These are phyloP conservation scores for Mucor plumbeus DNA, from an alignment of 371 early-diverging fungal genomes.

Conservation along the genomic window DNA sequence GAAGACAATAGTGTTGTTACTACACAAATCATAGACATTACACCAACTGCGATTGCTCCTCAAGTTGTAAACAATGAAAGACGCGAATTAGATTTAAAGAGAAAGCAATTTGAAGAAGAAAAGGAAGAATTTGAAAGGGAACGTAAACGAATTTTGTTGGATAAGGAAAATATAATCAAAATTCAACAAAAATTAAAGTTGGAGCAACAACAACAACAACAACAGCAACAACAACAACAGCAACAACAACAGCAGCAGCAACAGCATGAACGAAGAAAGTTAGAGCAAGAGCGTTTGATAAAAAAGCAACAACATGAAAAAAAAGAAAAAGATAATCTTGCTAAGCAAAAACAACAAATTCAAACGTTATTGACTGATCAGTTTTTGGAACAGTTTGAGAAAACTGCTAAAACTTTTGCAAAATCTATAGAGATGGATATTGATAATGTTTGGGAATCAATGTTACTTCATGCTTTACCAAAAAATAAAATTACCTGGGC, in stretches of 20 bases:
- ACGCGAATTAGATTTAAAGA: neutral
- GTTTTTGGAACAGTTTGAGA: slow-evolving; percentile 11
- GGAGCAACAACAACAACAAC: neutral
- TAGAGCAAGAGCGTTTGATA: neutral
- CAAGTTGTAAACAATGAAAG: neutral
- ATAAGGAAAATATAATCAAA: neutral
- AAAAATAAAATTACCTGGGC: slow-evolving; percentile 1
- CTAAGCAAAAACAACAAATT: neutral
- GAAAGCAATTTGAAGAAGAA: neutral
- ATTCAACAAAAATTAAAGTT: neutral
- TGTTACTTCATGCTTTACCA: slow-evolving; percentile 13
- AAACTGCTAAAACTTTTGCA: slow-evolving; percentile 1
- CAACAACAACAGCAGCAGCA: neutral
- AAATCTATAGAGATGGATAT: neutral
- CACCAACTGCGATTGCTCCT: neutral
- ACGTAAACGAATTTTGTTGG: neutral
- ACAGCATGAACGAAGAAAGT: neutral
- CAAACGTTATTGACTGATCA: neutral
- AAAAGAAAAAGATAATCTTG: neutral
- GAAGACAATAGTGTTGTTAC: neutral
- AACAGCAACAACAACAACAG: neutral
- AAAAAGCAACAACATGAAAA: neutral
- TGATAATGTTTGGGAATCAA: slow-evolving; percentile 9
- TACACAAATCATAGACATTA: neutral
- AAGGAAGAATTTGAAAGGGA: slow-evolving; percentile 1